Percentiles rank a stretch among this genome's conserved stretches.
Conservation (phyloP, 192 early-diverging fungal species). For the Coemansia asiatica region DNA sequence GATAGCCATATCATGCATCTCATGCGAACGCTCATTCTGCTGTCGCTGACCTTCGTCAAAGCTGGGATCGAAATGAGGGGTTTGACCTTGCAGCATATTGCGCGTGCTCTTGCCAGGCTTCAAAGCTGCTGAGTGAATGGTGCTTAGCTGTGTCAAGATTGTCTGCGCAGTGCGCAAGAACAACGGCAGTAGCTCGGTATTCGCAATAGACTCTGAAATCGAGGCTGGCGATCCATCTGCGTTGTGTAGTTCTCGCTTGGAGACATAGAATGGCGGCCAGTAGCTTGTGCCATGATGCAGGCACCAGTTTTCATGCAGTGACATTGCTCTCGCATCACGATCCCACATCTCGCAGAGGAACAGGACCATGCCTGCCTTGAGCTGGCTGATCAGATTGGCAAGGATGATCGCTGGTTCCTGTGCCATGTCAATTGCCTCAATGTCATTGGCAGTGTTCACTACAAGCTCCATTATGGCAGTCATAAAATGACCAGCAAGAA, state of each 20-base stretch:
- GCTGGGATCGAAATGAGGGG: slow-evolving; percentile 44
- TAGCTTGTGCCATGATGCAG: slow-evolving; percentile 50
- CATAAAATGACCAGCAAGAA: slow-evolving; percentile 73
- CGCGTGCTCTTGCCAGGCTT: slow-evolving; percentile 49
- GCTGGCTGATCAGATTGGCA: slow-evolving; percentile 66
- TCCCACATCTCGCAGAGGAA: slow-evolving; percentile 76
- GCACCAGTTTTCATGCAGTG: slow-evolving; percentile 50
- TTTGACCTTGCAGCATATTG: slow-evolving; percentile 38
- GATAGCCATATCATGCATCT: slow-evolving; percentile 53
- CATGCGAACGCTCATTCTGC: slow-evolving; percentile 56
- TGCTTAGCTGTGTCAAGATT: slow-evolving; percentile 35
- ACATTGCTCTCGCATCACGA: slow-evolving; percentile 59
- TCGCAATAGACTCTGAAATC: slow-evolving; percentile 43
- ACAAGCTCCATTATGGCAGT: slow-evolving; percentile 73
- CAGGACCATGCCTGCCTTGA: slow-evolving; percentile 74
- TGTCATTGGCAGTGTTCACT: slow-evolving; percentile 75
- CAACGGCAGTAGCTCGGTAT: slow-evolving; percentile 50
- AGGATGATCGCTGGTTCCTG: slow-evolving; percentile 69
- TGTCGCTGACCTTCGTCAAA: slow-evolving; percentile 47
- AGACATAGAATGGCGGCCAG: slow-evolving; percentile 48
- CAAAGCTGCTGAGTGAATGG: slow-evolving; percentile 41
- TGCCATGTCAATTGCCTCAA: slow-evolving; percentile 71
- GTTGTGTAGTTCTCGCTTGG: slow-evolving; percentile 29
- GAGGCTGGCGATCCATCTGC: slow-evolving; percentile 25
- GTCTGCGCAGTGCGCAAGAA: slow-evolving; percentile 50